Evolutionary conservation across 306 rosid species (phyloP).

Genomic region (Heteromeles arbutifolia): DNA sequence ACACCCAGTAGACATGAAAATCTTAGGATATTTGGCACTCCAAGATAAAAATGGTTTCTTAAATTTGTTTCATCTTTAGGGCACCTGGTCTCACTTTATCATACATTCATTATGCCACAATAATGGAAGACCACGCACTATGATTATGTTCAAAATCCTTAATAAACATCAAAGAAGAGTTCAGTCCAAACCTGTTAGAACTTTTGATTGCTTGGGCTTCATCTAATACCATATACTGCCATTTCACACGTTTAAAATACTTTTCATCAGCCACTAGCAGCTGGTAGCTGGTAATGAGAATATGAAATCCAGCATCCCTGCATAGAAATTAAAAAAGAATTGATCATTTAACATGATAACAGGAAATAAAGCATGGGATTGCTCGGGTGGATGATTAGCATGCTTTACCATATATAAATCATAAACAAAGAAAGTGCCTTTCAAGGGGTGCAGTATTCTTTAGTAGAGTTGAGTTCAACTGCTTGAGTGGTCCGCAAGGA

Average conservation of each 20-base stretch:
- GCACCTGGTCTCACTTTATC: neutral
- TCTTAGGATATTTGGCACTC: neutral
- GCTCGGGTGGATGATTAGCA: neutral
- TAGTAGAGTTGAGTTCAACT: neutral
- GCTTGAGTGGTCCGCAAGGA: neutral
- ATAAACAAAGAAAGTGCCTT: neutral
- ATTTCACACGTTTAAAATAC: constrained; percentile 86
- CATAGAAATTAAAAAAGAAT: constrained; percentile 1
- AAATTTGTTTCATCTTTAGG: neutral
- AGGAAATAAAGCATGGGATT: neutral
- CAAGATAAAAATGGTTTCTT: neutral
- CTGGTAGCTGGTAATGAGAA: constrained; percentile 95
- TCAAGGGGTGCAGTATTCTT: neutral
- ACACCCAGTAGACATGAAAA: neutral
- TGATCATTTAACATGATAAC: neutral
- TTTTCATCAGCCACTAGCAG: constrained; percentile 83
- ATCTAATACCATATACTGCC: constrained; percentile 99
- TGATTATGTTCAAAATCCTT: neutral
- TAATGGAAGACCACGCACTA: neutral
- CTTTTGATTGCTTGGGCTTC: constrained; percentile 99
- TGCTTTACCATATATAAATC: neutral
- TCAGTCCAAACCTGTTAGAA: constrained; percentile 59
- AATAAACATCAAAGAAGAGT: constrained; percentile 2
- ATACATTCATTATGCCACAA: neutral
- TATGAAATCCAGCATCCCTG: constrained; percentile 96